Base-by-base conservation (phyloP, 2,329 filamentous ascomycete genomes). In the Botrytis fabae region DNA sequence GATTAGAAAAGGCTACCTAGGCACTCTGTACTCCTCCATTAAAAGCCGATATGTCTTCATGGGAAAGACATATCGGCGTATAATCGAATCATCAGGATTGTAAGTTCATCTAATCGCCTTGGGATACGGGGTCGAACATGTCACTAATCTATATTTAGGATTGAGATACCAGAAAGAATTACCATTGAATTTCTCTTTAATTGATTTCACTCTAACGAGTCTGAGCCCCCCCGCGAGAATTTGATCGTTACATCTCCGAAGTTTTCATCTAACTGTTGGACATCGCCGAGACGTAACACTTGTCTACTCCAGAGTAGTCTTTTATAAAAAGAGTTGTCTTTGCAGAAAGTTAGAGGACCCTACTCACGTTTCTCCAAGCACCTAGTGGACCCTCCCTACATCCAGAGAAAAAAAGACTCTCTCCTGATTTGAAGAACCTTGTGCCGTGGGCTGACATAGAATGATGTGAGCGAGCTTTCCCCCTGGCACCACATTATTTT, bases 1-100 rank as follows among this genome's bases (percentile, higher is more conserved):
- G 32, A 25, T 68, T 25, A 25, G 38, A 57, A 57, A 65, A 57
- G 12, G 22, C 25, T 28, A 40, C 35, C 16, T 61, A 16, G 59
- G 35, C 18, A n/a, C 16, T n/a, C 40, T 38, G 35, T 61, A 40
- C 46, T 57, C 28, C 48, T 68, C 40, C 22, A 42, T 57, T 40
- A 68, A 68, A 69, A 48, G 71, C 71, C 71, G 71, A 73, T 73
- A 46, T 73, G 71, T 73, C 46, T 54, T 51, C 22, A 48, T 54
- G 48, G 54, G 48, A 42, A 65, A 63, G 46, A 64, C 70, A 70
- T 63, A 51, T 74, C 73, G 73, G 73, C 73, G 73, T 64, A 59
- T 61, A n/a, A 59, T n/a, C 48, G 73, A 69, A 68, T 69, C 65
- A 66, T 46, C 54, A 35, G 9, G 54, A 40, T 70, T 28, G 71